These are phyloP conservation scores for Chrysoporthe deuterocubensis DNA, from an alignment of 2,329 filamentous ascomycete species.

Conservation along the genomic window DNA sequence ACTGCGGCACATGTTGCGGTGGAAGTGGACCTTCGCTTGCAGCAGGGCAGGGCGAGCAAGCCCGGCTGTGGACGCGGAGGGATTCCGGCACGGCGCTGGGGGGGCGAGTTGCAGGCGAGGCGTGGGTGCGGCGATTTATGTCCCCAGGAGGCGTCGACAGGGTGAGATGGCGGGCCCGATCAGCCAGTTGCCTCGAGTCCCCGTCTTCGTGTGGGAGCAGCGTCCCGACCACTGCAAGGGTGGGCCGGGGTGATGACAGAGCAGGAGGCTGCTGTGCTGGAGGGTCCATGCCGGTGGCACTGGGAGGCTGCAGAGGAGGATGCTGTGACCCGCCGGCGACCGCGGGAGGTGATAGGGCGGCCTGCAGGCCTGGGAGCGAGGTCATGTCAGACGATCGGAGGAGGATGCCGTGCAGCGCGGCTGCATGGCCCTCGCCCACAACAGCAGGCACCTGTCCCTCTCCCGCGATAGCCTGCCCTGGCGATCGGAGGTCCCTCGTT, in stretches of 20 bases:
- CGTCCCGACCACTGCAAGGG: constrained; percentile 18
- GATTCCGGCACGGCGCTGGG: constrained; percentile 4
- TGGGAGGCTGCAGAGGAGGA: constrained; percentile 7
- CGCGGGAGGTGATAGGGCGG: not conserved
- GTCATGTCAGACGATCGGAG: constrained; percentile 2
- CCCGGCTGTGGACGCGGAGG: constrained; percentile 9
- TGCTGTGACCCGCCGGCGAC: not conserved
- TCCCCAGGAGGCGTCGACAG: constrained; percentile 25
- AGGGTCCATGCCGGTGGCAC: constrained; percentile 3
- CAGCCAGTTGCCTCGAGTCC: constrained; percentile 32
- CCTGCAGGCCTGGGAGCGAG: not conserved
- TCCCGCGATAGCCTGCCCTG: constrained; percentile 7
- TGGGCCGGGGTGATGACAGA: constrained; percentile 12
- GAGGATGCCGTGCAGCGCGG: not conserved
- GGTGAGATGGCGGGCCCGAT: constrained; percentile 33
- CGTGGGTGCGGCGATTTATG: not conserved
- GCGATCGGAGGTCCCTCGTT: no score
- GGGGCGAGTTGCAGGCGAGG: constrained; percentile 15
- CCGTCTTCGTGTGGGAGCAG: constrained; percentile 21
- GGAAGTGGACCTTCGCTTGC: constrained; percentile 20
- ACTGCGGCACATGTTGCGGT: constrained; percentile 13
- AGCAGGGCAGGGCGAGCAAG: constrained; percentile 22
- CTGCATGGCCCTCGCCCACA: constrained; percentile 6
- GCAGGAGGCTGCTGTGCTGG: not conserved
- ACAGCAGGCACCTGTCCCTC: not conserved